A percentile compares a stretch with the other conserved stretches of the same genome.
Evolutionary conservation across 2,329 filamentous ascomycete genomes (phyloP).

Genomic region (Coniochaeta sp.): DNA sequence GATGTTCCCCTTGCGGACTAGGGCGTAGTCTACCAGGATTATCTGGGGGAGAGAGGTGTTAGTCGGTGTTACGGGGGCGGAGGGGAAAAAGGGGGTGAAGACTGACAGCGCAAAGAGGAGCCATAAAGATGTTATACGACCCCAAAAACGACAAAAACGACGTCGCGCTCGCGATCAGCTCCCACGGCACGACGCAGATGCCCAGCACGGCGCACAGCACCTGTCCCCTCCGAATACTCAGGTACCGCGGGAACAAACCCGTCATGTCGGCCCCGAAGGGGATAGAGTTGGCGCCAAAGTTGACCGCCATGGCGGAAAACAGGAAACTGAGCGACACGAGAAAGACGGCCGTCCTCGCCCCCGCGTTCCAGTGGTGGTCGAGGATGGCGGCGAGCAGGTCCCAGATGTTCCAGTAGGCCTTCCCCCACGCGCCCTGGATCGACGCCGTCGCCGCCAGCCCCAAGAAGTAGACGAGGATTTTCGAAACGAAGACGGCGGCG

Average conservation of each 20-base stretch:
- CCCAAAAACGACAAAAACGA: constrained; percentile 17
- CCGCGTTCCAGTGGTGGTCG: constrained; percentile 24
- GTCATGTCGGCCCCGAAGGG: constrained; percentile 33
- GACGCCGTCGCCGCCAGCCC: constrained; percentile 23
- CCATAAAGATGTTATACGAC: constrained; percentile 20
- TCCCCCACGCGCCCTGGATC: constrained; percentile 24
- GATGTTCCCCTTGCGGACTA: constrained; percentile 24
- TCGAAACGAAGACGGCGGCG: constrained; percentile 14
- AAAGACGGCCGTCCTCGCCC: constrained; percentile 23
- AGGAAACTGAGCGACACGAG: constrained; percentile 17
- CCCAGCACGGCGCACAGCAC: constrained; percentile 30
- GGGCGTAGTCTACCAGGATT: constrained; percentile 27
- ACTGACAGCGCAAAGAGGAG: constrained; percentile 11
- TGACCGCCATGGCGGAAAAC: constrained; percentile 33
- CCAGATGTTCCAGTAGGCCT: constrained; percentile 30
- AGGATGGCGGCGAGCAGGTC: constrained; percentile 27
- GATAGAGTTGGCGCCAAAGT: constrained; percentile 32
- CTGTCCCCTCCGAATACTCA: constrained; percentile 35
- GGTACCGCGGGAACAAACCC: constrained; percentile 31
- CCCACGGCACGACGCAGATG: constrained; percentile 18
- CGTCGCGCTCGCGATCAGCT: constrained; percentile 15
- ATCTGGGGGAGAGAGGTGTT: constrained; percentile 4
- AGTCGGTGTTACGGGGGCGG: neutral
- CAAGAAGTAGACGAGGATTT: constrained; percentile 20
- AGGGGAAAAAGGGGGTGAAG: neutral